Percentiles rank a stretch among this genome's conserved stretches.
These are phyloP conservation scores for Saxophila tyrrhenica DNA, from an alignment of 495 filamentous ascomycete genomes.

Conservation along the genomic window DNA sequence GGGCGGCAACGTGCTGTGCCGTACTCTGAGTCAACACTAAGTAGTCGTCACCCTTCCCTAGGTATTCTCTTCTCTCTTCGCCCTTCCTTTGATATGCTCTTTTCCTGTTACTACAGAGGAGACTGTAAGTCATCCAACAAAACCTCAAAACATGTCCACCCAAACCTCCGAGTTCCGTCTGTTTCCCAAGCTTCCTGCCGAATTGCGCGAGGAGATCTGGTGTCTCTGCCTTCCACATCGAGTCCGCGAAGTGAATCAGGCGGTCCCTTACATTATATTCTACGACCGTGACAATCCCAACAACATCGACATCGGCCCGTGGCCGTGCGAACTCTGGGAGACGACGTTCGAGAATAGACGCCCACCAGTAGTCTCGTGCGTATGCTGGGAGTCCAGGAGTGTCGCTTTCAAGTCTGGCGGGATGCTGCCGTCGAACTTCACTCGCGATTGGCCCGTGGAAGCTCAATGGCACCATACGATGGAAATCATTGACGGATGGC, in stretches of 20 bases:
- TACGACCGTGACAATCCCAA: background rate
- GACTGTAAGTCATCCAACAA: no score
- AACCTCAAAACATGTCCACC: background rate
- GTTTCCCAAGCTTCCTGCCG: constrained; percentile 1
- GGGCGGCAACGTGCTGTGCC: no score
- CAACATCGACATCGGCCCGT: no score
- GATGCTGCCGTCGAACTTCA: background rate
- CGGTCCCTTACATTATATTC: background rate
- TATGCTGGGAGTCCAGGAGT: background rate
- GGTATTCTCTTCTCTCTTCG: no score
- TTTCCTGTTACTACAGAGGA: no score
- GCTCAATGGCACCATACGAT: background rate
- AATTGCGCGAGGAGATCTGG: constrained; percentile 3
- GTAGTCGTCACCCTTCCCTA: no score
- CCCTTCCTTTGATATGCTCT: background rate
- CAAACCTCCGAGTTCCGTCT: background rate
- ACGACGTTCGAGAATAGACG: background rate
- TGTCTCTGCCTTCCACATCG: background rate
- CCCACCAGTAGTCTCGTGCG: background rate
- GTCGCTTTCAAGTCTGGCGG: background rate
- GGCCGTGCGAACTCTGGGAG: background rate
- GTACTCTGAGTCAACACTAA: no score
- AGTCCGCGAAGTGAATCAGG: background rate
- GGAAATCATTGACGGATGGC: background rate
- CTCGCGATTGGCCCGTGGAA: background rate